These are phyloP conservation scores for Sporisorium scitamineum DNA, from an alignment of 1,284 basidiomycete genomes.

Conservation along the genomic window DNA sequence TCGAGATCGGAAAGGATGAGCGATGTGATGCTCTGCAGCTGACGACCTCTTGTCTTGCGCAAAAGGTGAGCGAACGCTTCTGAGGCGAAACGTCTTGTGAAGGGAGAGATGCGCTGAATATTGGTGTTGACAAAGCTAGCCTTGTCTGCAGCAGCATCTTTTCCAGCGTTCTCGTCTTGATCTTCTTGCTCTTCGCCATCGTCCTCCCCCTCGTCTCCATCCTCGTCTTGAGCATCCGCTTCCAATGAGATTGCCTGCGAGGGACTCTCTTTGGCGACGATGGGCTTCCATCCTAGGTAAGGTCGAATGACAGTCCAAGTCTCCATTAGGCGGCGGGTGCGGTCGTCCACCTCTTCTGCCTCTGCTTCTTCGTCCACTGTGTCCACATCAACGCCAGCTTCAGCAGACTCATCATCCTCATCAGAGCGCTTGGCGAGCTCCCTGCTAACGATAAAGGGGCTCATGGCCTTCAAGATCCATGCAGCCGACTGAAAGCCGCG, in stretches of 20 bases:
- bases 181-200: constrained; percentile 10
- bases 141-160: constrained; percentile 2
- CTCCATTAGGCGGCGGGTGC: constrained; percentile 37
- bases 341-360: constrained; percentile 41
- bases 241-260: constrained; percentile 1
- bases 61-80: constrained; percentile 67
- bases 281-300: constrained; percentile 55
- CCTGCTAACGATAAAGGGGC: constrained; percentile 58
- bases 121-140: constrained; percentile 35
- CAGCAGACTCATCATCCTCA: constrained; percentile 9
- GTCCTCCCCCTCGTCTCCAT: constrained; percentile 8
- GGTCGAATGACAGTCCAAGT: constrained; percentile 60
- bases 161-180: constrained; percentile 2
- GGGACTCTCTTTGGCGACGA: constrained; percentile 12
- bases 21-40: constrained; percentile 49
- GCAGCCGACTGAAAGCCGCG: constrained; percentile 64
- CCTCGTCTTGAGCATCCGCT: constrained; percentile 17
- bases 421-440: constrained; percentile 8
- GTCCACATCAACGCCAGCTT: constrained; percentile 8
- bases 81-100: constrained; percentile 64
- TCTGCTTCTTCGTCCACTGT: constrained; percentile 31
- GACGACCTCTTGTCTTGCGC: constrained; percentile 56
- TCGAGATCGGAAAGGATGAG: constrained; percentile 55
- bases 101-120: constrained; percentile 46
- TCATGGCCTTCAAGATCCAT: constrained; percentile 61